These are phyloP conservation scores for Pythium myriotylum DNA, from an alignment of 352 stramenopile species.

Conservation along the genomic window DNA sequence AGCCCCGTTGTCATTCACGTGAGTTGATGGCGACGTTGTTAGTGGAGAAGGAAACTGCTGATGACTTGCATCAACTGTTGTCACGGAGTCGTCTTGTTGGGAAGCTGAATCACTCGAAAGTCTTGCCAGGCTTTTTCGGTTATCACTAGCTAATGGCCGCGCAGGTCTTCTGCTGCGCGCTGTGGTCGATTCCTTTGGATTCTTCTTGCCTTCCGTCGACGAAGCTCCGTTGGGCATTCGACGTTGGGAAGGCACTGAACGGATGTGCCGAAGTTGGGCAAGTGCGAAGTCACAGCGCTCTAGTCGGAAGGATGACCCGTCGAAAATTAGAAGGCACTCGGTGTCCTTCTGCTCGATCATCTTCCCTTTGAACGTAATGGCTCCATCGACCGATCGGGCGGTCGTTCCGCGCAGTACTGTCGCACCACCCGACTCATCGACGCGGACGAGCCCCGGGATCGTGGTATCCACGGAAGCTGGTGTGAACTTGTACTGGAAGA, in stretches of 20 bases:
- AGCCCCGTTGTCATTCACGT: no score
- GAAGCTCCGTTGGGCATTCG: constrained; percentile 11
- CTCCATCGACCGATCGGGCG: constrained; percentile 28
- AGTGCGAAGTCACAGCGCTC: constrained; percentile 72
- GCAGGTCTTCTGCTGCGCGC: constrained; percentile 8
- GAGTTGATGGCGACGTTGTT: no score
- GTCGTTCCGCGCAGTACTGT: constrained; percentile 66
- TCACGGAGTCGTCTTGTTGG: background rate
- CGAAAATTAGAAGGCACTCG: constrained; percentile 83
- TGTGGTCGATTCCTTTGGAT: background rate
- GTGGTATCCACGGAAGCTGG: constrained; percentile 75
- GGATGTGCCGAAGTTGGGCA: constrained; percentile 77
- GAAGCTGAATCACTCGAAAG: background rate
- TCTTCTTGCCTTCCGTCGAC: constrained; percentile 2
- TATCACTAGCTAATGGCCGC: background rate
- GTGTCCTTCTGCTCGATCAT: constrained; percentile 76
- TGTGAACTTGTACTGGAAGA: constrained; percentile 87
- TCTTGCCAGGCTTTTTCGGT: background rate
- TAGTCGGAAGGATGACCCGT: constrained; percentile 63
- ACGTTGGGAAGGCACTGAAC: constrained; percentile 31
- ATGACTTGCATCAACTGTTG: no score
- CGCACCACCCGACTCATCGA: constrained; percentile 59
- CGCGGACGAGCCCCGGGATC: constrained; percentile 62
- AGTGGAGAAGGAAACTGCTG: no score
- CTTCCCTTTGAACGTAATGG: constrained; percentile 83